Percentiles rank a stretch among this genome's conserved stretches.
phyloP scores from a whole-genome alignment of 805 yeast species.

The Lipomyces yamanashiensis region DNA sequence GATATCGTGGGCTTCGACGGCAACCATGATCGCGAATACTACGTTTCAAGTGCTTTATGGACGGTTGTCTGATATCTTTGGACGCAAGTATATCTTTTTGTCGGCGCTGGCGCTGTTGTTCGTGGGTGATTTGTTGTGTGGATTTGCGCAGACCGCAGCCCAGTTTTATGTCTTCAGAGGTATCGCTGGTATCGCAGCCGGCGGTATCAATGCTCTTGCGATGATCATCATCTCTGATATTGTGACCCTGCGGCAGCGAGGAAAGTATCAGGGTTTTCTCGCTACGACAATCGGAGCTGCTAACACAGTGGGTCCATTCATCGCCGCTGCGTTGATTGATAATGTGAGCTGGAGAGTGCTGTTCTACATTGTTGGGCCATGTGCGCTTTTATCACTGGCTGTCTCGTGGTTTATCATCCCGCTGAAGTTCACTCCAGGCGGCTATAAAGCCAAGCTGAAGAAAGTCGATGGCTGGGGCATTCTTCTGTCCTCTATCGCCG shows the following conservation, averaged over 20 bases:
- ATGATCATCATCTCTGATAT: conserved; percentile 62
- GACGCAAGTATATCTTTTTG: conserved; percentile 49
- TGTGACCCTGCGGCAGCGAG: conserved; percentile 50
- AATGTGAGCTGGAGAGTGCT: conserved; percentile 57
- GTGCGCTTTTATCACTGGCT: conserved; percentile 45
- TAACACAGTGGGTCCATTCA: conserved; percentile 60
- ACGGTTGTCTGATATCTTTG: conserved; percentile 63
- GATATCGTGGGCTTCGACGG: conserved; percentile 73
- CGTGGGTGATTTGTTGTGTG: conserved; percentile 57
- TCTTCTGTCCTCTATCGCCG: conserved; percentile 53
- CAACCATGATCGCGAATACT: conserved; percentile 68
- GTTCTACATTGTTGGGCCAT: conserved; percentile 55
- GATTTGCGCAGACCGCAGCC: conserved; percentile 52
- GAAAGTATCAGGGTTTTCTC: conserved; percentile 41
- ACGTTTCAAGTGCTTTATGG: conserved; percentile 80
- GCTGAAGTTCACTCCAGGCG: conserved; percentile 49
- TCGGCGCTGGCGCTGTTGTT: conserved; percentile 52
- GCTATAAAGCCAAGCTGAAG: conserved; percentile 48
- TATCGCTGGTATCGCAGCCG: conserved; percentile 72
- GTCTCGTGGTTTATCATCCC: conserved; percentile 41
- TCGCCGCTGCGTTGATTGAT: conserved; percentile 57
- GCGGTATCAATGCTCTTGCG: conserved; percentile 64
- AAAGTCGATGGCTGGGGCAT: conserved; percentile 61
- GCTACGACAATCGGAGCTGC: conserved; percentile 44
- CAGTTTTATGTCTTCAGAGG: conserved; percentile 73